Conservation (phyloP, 2,329 filamentous ascomycete genomes). For the Pleomassaria siparia region DNA sequence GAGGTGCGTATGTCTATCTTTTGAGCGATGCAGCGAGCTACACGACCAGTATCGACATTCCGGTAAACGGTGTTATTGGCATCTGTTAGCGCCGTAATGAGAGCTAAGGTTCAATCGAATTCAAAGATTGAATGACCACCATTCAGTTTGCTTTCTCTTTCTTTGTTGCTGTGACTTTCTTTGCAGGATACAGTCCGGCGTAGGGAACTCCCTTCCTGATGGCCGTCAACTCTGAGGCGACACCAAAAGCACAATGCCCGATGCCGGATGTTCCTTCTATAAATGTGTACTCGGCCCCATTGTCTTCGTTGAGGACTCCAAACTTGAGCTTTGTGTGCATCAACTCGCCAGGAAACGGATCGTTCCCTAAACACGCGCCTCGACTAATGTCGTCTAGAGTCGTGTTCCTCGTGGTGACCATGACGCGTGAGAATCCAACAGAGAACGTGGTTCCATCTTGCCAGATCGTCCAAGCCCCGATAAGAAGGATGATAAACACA, state of each 20-base stretch:
- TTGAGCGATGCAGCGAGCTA: conserved; percentile 56
- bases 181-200: conserved; percentile 3
- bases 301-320: conserved; percentile 37
- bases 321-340: conserved; percentile 41
- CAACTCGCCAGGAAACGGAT: conserved; percentile 43
- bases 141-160: conserved; percentile 4
- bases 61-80: conserved; percentile 41
- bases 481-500: conserved; percentile 27
- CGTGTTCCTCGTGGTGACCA: conserved; percentile 39
- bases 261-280: conserved; percentile 20
- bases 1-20: conserved; percentile 60
- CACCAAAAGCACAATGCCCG: conserved; percentile 35
- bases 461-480: conserved; percentile 32
- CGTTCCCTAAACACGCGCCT: conserved; percentile 43
- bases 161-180: background rate
- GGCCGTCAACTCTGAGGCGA: conserved; percentile 12
- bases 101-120: background rate
- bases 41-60: conserved; percentile 55
- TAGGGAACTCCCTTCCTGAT: conserved; percentile 3
- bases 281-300: conserved; percentile 24
- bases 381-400: conserved; percentile 43
- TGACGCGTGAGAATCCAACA: conserved; percentile 36
- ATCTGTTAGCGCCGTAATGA: conserved; percentile 22
- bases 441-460: conserved; percentile 41
- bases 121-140: background rate